Percentiles rank a stretch among this genome's conserved stretches.
These are phyloP conservation scores for Tuctoria greenei DNA, from an alignment of 176 grass and related monocot genomes.

Conservation along the genomic window DNA sequence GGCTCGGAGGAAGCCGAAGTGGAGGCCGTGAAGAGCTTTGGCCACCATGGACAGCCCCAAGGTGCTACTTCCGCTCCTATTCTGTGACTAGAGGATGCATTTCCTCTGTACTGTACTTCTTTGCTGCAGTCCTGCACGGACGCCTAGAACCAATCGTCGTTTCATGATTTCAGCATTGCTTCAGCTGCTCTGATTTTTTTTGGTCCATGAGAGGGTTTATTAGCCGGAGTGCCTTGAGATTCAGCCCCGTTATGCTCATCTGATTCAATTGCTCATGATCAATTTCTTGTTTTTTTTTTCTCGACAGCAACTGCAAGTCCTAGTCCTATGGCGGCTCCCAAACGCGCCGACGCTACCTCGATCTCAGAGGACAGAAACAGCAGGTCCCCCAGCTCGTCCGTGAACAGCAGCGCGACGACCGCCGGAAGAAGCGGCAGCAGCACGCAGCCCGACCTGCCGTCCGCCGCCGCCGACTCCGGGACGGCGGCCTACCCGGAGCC, in stretches of 20 bases:
- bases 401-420: slow-evolving; percentile 20
- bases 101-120: background rate
- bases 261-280: background rate
- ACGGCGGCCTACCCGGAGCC: slow-evolving; percentile 32
- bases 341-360: background rate
- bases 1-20: slow-evolving; percentile 47
- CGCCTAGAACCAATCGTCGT: background rate
- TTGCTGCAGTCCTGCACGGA: background rate
- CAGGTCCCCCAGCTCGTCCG: slow-evolving; percentile 36
- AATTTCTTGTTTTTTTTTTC: background rate
- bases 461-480: background rate
- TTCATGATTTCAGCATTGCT: background rate
- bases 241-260: no score
- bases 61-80: background rate
- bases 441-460: background rate
- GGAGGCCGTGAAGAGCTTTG: background rate
- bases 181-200: background rate
- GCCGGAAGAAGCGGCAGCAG: slow-evolving; percentile 13
- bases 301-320: background rate
- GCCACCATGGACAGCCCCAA: slow-evolving; percentile 6
- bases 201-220: background rate
- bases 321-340: background rate
- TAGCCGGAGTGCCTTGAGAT: no score
- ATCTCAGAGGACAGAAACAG: background rate
- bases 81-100: slow-evolving; percentile 8